A percentile compares a stretch with the other conserved stretches of the same genome.
Evolutionary conservation across 2,329 filamentous ascomycete genomes (phyloP).

Genomic region (Aspergillus chevalieri): DNA sequence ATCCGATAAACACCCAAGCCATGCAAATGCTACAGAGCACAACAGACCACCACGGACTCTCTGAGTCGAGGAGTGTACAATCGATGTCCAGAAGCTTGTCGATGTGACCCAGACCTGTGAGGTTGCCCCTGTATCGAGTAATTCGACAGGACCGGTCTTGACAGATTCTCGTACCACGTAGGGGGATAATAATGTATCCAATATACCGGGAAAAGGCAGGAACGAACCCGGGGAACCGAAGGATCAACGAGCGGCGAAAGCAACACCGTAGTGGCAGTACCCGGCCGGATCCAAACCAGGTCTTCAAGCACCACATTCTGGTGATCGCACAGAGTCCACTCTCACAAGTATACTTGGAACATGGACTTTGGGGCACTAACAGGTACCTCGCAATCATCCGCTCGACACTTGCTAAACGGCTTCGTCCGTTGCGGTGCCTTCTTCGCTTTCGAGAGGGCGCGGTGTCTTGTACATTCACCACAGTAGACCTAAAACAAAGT

Average conservation of each 20-base stretch:
- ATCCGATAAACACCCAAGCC: slow-evolving; percentile 23
- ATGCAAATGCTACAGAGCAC: slow-evolving; percentile 90
- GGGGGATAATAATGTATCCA: slow-evolving; percentile 93
- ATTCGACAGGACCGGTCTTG: slow-evolving; percentile 83
- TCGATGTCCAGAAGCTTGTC: slow-evolving; percentile 84
- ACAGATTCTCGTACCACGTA: slow-evolving; percentile 93
- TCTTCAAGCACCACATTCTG: slow-evolving; percentile 77
- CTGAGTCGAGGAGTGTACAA: slow-evolving; percentile 89
- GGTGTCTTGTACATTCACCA: slow-evolving; percentile 40
- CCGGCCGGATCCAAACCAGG: slow-evolving; percentile 87
- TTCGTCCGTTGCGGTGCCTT: slow-evolving; percentile 27
- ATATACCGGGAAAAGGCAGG: slow-evolving; percentile 80
- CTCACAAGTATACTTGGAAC: slow-evolving; percentile 45
- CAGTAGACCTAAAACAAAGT: slow-evolving; percentile 40
- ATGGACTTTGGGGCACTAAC: slow-evolving; percentile 36
- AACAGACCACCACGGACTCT: slow-evolving; percentile 84
- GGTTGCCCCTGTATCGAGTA: slow-evolving; percentile 83
- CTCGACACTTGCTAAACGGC: slow-evolving; percentile 41
- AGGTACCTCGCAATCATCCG: slow-evolving; percentile 35
- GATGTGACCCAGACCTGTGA: slow-evolving; percentile 80
- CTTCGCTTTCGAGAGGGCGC: slow-evolving; percentile 30
- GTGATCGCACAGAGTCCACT: slow-evolving; percentile 64
- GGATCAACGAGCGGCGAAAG: slow-evolving; percentile 67
- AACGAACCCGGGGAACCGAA: slow-evolving; percentile 66
- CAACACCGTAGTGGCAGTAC: slow-evolving; percentile 80